Base-by-base conservation (phyloP, 1,284 basidiomycete species). In the Cystobasidium slooffiae region DNA sequence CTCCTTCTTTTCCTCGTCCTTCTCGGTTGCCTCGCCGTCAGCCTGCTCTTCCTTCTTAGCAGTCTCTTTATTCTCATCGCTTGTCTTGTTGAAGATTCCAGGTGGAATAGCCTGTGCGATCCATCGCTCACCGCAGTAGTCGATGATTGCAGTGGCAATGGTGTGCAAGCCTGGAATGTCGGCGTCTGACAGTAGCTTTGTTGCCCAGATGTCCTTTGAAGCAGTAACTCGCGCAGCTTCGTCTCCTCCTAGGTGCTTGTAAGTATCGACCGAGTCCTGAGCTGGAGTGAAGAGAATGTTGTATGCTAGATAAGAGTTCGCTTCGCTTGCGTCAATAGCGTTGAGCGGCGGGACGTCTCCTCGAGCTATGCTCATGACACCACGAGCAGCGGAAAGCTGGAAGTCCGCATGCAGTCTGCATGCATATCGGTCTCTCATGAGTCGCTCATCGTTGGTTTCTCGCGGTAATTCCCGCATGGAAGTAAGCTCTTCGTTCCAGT, bases 401-500 rank as follows among this genome's bases (percentile, higher is more conserved):
- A 87, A 87, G 79, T 88, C 87, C 49, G 85, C 82, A 78, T 84
- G 85, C 41, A 85, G 82, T 77, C 86, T 85, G 76, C 84, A 84
- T 59, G 85, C 81, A 78, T 87, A 83, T 74, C 86, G 84, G 77
- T 87, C 87, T 49, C 87, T 81, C 76, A 86, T 80, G 39, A 86
- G 83, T 16, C 86, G 82, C 78, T 87, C 86, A 69, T 84, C 83
- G 72, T 86, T 84, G 18, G 81, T 84, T 39, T 80, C 78, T 72
- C 82, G 81, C 12, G 86, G 86, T 49, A 87, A 80, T 80, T 87
- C 87, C 66, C 84, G 82, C 76, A 85, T 84, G 49, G 85, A 84
- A 76, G 86, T 85, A 49, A 87, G 83, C 82, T 88, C 87, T 78
- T 87, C 87, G 80, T 87, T 87, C 87, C 87, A 88, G 79, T 88